Evolutionary conservation across 2,329 filamentous ascomycete genomes (phyloP).

Genomic region (Harringtonia lauricola): DNA sequence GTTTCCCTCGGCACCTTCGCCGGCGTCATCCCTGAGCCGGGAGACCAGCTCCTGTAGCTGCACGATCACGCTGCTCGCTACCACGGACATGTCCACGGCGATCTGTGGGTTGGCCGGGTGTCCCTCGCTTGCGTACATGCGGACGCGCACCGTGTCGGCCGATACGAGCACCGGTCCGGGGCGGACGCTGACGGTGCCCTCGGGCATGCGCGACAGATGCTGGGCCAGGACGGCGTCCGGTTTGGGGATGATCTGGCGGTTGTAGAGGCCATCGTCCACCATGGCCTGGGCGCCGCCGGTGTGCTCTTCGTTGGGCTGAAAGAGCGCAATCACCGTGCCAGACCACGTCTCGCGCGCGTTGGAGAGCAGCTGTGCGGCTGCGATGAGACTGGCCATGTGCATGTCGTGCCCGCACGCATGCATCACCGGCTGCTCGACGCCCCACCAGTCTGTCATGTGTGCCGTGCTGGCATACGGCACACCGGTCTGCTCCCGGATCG

Average conservation of each 20-base stretch:
- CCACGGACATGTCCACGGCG: no score
- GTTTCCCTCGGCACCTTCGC: no score
- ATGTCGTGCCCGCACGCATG: slow-evolving; percentile 60
- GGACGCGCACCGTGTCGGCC: slow-evolving; percentile 12
- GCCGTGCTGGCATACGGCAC: slow-evolving; percentile 41
- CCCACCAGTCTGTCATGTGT: background rate
- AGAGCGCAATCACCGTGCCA: slow-evolving; percentile 52
- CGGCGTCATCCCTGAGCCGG: no score
- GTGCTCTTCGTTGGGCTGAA: slow-evolving; percentile 58
- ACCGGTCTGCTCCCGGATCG: slow-evolving; percentile 42
- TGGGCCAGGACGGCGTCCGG: slow-evolving; percentile 25
- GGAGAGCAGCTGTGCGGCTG: slow-evolving; percentile 37
- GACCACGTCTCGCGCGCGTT: slow-evolving; percentile 35
- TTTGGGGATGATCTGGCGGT: slow-evolving; percentile 12
- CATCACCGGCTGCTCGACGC: slow-evolving; percentile 15
- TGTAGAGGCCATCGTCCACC: slow-evolving; percentile 24
- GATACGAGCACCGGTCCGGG: slow-evolving; percentile 16
- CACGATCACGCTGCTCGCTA: no score
- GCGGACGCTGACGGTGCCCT: slow-evolving; percentile 20
- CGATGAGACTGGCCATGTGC: slow-evolving; percentile 48
- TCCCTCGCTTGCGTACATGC: no score
- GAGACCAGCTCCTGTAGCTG: no score
- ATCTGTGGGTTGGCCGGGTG: no score
- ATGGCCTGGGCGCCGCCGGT: slow-evolving; percentile 41
- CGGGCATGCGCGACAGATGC: slow-evolving; percentile 18